Percentiles rank a stretch among this genome's conserved stretches.
phyloP scores from a whole-genome alignment of 306 rosid genomes.

The Arachis stenosperma region DNA sequence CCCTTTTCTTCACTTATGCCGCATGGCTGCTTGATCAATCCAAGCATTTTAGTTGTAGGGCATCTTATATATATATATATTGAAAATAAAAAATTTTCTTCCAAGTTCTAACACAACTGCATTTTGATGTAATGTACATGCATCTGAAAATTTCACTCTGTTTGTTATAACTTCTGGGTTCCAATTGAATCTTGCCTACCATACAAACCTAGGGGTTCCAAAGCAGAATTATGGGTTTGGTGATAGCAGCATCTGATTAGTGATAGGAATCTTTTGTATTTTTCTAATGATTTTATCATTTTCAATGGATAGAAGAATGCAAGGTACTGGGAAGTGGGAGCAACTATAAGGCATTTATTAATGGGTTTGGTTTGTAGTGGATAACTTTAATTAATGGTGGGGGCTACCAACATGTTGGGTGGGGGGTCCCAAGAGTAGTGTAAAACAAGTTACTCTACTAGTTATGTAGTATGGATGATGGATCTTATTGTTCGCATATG shows the following conservation, averaged over 20 bases:
- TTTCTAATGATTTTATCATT: neutral
- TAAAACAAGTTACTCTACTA: neutral
- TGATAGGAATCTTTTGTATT: neutral
- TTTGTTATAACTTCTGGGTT: neutral
- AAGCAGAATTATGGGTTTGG: neutral
- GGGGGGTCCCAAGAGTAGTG: conserved; percentile 12
- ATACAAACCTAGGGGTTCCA: neutral
- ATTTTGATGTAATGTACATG: no score
- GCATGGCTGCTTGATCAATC: conserved; percentile 36
- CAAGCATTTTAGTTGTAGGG: conserved; percentile 29
- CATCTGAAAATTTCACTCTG: neutral
- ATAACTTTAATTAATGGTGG: conserved; percentile 35
- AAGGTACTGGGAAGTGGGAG: conserved; percentile 28
- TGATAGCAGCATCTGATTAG: neutral
- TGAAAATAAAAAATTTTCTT: conserved; percentile 3
- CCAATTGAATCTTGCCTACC: neutral
- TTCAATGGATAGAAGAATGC: conserved; percentile 2
- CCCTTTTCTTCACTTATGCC: conserved; percentile 15
- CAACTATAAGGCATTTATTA: conserved; percentile 4
- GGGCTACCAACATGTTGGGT: conserved; percentile 28
- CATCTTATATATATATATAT: conserved; percentile 16
- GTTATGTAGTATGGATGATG: no score
- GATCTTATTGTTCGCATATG: neutral
- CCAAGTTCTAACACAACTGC: neutral
- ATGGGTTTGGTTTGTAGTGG: conserved; percentile 8